Base-by-base conservation (phyloP, 805 yeast species). In the Candida orba region DNA sequence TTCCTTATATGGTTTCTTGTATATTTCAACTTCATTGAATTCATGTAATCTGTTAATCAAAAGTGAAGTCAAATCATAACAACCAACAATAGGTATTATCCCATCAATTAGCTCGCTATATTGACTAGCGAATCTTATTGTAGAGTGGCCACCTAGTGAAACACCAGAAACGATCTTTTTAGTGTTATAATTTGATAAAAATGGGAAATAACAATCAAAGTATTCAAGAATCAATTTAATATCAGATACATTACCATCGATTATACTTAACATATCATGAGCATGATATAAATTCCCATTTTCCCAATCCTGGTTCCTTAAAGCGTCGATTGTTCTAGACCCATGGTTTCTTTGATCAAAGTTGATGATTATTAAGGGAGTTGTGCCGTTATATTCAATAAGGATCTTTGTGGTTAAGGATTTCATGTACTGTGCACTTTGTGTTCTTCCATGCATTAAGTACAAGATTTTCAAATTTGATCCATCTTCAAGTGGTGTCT, bases 281-380 rank as follows among this genome's bases (percentile, higher is more conserved):
- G 47, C 56, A 40, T 56, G 60, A 6, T 22, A 31, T 2, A 14
- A 35, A 29, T 55, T 51, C 1, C 56, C 58, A 7, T 40, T 33
- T 9, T 9, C 30, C 54, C 54, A 51, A 24, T 29, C 41, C 3
- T 37, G 14, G 23, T 53, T 52, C 18, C 49, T 43, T 15, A 14
- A 4, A 9, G 6, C 36, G 23, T 45, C 47, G 1, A 53, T 15
- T 0, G 34, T 8, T 15, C 58, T 39, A 3, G 12, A 25, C 9
- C 60, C 58, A 36, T 56, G 60, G 40, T 56, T 56, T 43, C 52
- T 44, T 9, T 42, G 50, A 36, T 56, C 60, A 45, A 52, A 56
- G 4, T 50, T 29, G 13, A 54, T 9, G 2, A 54, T 36, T 10
- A 53, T 25, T 6, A 54, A 33, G 3, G 52, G 48, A 9, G 4